These are phyloP conservation scores for Alliaria petiolata DNA, from an alignment of 345 rosid genomes.

Conservation along the genomic window DNA sequence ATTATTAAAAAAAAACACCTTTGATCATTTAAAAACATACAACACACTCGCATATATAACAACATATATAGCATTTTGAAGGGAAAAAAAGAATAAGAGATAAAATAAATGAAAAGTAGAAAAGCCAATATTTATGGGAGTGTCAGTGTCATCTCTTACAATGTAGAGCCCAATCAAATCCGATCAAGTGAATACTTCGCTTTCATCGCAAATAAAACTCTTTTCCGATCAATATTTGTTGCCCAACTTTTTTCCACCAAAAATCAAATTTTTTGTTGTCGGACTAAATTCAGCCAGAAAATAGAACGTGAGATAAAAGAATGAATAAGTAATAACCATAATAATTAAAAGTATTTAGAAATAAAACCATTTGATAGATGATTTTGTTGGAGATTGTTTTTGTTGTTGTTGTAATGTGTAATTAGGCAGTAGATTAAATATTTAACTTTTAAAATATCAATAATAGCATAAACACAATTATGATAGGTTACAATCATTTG, in stretches of 20 bases:
- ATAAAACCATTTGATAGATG: neutral
- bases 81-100: too few relatives aligned
- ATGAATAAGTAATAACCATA: neutral
- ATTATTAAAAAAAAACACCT: too few relatives aligned
- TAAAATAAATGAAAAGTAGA: constrained; percentile 1
- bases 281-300: neutral
- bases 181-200: constrained; percentile 15
- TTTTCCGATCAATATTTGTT: neutral
- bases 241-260: neutral
- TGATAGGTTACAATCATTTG: too few relatives aligned
- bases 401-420: too few relatives aligned
- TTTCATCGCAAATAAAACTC: constrained; percentile 6
- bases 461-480: too few relatives aligned
- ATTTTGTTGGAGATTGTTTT: too few relatives aligned
- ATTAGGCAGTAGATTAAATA: too few relatives aligned
- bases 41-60: too few relatives aligned
- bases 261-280: neutral
- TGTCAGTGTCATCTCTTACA: constrained; percentile 31
- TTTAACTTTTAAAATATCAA: too few relatives aligned
- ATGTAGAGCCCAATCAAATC: constrained; percentile 36
- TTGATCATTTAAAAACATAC: neutral
- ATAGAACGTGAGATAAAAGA: neutral
- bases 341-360: neutral
- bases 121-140: constrained; percentile 36
- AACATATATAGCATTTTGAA: neutral